Conservation (phyloP, 177 flowering plant species). For the Vitis hybrid region DNA sequence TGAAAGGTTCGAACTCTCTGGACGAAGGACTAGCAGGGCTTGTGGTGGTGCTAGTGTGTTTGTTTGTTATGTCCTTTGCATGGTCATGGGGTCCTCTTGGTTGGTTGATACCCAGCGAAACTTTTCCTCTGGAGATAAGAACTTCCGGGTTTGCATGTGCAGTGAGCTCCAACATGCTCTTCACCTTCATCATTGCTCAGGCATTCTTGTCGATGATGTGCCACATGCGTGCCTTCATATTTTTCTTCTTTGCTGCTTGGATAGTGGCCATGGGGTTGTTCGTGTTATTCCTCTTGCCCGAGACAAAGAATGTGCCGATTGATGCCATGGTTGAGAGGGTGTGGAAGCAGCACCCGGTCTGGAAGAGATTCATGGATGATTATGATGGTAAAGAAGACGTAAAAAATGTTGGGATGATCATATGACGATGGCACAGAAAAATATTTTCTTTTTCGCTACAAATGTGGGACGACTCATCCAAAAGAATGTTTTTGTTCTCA, state of each 20-base stretch:
- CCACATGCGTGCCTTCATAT: conserved; percentile 37
- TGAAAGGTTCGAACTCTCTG: conserved; percentile 15
- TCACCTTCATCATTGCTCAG: conserved; percentile 62
- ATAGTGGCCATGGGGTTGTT: conserved; percentile 49
- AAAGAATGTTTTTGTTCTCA: too few relatives aligned
- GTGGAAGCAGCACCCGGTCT: too few relatives aligned
- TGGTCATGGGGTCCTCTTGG: conserved; percentile 68
- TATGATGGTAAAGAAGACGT: too few relatives aligned
- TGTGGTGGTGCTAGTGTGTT: conserved; percentile 41
- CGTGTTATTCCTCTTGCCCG: conserved; percentile 40
- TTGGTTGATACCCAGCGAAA: conserved; percentile 52
- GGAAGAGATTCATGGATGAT: too few relatives aligned
- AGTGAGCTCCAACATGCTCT: conserved; percentile 46
- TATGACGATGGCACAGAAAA: too few relatives aligned
- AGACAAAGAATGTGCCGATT: conserved; percentile 53
- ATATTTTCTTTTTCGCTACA: too few relatives aligned
- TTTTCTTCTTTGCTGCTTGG: conserved; percentile 64
- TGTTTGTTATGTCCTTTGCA: conserved; percentile 36
- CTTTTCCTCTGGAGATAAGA: conserved; percentile 52
- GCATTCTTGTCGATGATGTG: conserved; percentile 69
- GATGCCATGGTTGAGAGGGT: conserved; percentile 45
- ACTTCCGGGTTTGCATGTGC: conserved; percentile 14
- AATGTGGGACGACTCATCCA: too few relatives aligned
- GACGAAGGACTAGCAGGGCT: conserved; percentile 10
- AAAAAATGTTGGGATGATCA: too few relatives aligned